These are phyloP conservation scores for Phytophthora sojae DNA, from an alignment of 352 stramenopile genomes.

Conservation along the genomic window DNA sequence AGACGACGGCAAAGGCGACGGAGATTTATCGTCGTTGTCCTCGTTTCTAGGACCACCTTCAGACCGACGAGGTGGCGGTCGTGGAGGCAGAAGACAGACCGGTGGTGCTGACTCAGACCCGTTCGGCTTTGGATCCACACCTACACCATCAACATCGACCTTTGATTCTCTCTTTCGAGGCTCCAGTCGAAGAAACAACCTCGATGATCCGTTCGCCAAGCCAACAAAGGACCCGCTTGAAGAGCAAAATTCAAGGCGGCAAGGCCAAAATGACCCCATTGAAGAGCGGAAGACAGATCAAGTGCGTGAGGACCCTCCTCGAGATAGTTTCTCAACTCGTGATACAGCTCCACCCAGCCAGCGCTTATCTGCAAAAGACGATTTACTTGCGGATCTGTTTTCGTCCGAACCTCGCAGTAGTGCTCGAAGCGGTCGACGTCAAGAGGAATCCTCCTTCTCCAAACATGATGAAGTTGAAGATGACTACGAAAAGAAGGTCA, in stretches of 20 bases:
- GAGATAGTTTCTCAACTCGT: background rate
- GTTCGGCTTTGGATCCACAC: conserved; percentile 14
- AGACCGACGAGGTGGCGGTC: conserved; percentile 38
- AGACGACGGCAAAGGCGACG: conserved; percentile 19
- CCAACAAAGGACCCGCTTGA: conserved; percentile 6
- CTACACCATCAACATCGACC: conserved; percentile 21
- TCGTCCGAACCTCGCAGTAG: conserved; percentile 18
- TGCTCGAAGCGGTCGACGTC: conserved; percentile 8
- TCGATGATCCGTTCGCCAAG: conserved; percentile 29
- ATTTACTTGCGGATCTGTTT: conserved; percentile 52
- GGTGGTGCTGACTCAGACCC: conserved; percentile 19
- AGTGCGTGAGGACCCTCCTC: background rate
- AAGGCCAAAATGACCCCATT: background rate
- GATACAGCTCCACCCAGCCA: background rate
- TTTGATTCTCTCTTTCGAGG: conserved; percentile 45
- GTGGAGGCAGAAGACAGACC: conserved; percentile 25
- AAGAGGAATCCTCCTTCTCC: conserved; percentile 9
- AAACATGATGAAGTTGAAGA: conserved; percentile 6
- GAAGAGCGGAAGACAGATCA: conserved; percentile 2
- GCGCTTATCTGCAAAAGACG: conserved; percentile 43
- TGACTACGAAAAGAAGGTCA: conserved; percentile 12
- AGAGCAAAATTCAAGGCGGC: conserved; percentile 2
- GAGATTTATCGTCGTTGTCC: conserved; percentile 34
- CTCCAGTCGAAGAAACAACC: conserved; percentile 15
- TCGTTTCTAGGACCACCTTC: conserved; percentile 23